Evolutionary conservation across 805 yeast species (phyloP).

Genomic region (Kluyveromyces dobzhanskii): DNA sequence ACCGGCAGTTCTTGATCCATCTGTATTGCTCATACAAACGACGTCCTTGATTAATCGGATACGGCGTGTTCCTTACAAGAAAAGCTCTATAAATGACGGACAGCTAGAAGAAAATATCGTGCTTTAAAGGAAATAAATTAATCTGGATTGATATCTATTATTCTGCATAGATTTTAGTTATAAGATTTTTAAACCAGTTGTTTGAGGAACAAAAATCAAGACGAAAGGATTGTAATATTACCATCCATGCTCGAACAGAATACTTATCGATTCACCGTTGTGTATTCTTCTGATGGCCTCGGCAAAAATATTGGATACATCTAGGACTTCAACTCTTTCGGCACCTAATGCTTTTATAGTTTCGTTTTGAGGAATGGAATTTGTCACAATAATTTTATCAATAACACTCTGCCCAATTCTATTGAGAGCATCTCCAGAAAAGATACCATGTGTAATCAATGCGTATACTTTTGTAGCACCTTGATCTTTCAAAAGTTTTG

Average conservation of each 20-base stretch:
- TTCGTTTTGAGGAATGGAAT: slow-evolving; percentile 78
- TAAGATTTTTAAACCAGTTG: too few species aligned
- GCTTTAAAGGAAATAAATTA: too few species aligned
- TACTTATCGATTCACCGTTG: slow-evolving; percentile 92
- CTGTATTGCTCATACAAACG: too few species aligned
- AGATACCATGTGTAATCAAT: slow-evolving; percentile 84
- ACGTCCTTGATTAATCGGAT: too few species aligned
- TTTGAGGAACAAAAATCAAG: too few species aligned
- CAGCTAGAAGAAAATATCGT: too few species aligned
- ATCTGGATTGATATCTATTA: too few species aligned
- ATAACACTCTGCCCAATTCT: slow-evolving; percentile 60
- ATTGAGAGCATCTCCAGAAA: slow-evolving; percentile 82
- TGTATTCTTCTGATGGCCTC: slow-evolving; percentile 95
- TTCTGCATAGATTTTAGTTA: too few species aligned
- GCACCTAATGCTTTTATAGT: slow-evolving; percentile 43
- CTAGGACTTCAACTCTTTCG: slow-evolving; percentile 67
- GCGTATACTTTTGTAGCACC: slow-evolving; percentile 87
- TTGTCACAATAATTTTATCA: slow-evolving; percentile 82
- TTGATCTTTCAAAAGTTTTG: slow-evolving; percentile 81
- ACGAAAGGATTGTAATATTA: too few species aligned
- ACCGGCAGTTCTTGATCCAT: too few species aligned
- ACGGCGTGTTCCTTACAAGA: too few species aligned
- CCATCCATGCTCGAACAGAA: slow-evolving; percentile 79
- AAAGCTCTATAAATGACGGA: too few species aligned
- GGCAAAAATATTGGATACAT: slow-evolving; percentile 80